phyloP scores from a whole-genome alignment of 257 asterid genomes.

The Nicotiana undulata region DNA sequence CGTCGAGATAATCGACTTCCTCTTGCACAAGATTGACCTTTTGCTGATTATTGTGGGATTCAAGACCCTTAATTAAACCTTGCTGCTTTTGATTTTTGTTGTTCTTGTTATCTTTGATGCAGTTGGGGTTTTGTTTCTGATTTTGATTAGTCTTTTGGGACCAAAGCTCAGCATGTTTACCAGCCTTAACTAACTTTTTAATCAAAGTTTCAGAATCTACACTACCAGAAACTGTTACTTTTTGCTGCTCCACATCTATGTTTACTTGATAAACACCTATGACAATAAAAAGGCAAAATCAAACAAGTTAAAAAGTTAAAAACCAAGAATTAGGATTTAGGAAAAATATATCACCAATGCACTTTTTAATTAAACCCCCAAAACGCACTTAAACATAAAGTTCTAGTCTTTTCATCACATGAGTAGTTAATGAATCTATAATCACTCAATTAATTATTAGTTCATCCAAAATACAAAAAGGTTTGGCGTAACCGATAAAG shows the following conservation, averaged over 20 bases:
- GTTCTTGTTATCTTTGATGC: constrained; percentile 24
- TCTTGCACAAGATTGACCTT: constrained; percentile 13
- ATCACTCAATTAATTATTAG: background rate
- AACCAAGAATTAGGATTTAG: no score
- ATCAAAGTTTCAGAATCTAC: constrained; percentile 42
- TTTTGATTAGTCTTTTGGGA: constrained; percentile 30
- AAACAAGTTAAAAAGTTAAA: background rate
- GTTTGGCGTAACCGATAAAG: no score
- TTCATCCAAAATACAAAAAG: no score
- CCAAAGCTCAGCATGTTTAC: constrained; percentile 77
- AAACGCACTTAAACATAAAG: background rate
- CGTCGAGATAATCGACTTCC: constrained; percentile 15
- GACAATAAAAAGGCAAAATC: background rate
- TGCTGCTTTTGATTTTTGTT: constrained; percentile 35
- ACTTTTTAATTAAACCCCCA: background rate
- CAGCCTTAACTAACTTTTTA: constrained; percentile 48
- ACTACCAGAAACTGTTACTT: constrained; percentile 54
- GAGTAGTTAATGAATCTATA: background rate
- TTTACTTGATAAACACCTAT: constrained; percentile 68
- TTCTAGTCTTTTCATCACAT: background rate
- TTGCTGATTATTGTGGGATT: constrained; percentile 36
- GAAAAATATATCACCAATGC: no score
- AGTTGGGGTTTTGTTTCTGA: constrained; percentile 39
- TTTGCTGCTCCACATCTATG: constrained; percentile 56
- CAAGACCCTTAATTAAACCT: constrained; percentile 21